Percentiles rank a stretch among this genome's conserved stretches.
Conservation (phyloP, 2,329 filamentous ascomycete genomes). For the Xylaria hypoxylon region DNA sequence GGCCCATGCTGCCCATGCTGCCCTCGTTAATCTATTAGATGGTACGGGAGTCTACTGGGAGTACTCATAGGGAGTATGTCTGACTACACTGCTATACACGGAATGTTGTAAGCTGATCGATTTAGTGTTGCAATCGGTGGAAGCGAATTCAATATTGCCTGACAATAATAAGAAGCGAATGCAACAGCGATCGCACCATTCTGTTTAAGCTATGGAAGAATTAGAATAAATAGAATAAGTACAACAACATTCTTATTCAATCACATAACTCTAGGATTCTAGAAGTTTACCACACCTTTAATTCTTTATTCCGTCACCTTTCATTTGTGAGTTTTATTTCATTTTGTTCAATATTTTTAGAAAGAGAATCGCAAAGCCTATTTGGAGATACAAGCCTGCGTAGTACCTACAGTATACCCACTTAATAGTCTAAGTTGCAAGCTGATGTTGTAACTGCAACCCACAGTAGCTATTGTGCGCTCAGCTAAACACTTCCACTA, state of each 20-base stretch:
- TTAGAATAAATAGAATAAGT: neutral
- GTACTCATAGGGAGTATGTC: too few species aligned
- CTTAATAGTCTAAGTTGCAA: neutral
- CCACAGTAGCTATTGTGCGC: neutral
- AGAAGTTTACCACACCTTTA: neutral
- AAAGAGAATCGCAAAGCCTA: neutral
- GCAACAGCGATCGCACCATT: neutral
- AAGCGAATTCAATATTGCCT: constrained; percentile 9
- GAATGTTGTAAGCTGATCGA: neutral
- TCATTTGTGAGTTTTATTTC: neutral
- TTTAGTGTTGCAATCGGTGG: neutral
- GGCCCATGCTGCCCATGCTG: too few species aligned
- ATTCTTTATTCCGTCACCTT: neutral
- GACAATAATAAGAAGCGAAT: neutral
- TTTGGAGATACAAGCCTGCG: neutral
- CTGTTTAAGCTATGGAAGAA: too few species aligned
- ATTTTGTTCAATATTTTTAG: too few species aligned
- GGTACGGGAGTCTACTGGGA: too few species aligned
- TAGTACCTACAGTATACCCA: neutral
- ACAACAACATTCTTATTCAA: neutral
- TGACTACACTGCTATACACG: neutral
- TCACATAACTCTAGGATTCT: neutral
- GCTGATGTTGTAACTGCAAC: neutral
- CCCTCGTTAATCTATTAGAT: neutral
- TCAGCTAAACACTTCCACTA: neutral